Evolutionary conservation across 23 red algal genomes (phyloP).

Genomic region (Cyanidium caldarium): DNA sequence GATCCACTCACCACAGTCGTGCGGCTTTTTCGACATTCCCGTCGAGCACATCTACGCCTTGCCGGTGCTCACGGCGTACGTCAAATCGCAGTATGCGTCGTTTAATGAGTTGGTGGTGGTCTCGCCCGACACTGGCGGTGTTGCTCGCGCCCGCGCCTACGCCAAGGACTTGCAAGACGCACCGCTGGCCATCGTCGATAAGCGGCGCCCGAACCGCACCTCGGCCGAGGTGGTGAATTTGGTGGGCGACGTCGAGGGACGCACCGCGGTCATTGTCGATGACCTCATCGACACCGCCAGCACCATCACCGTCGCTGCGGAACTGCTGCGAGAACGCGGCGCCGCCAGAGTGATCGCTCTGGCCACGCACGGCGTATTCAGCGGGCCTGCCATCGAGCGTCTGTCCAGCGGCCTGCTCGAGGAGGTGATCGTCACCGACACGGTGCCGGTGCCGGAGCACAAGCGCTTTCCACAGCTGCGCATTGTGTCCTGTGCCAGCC

Average conservation of each 20-base stretch:
- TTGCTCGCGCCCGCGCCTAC: constrained; percentile 84
- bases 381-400: constrained; percentile 71
- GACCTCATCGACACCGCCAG: constrained; percentile 98
- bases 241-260: constrained; percentile 77
- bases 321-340: constrained; percentile 54
- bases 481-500: constrained; percentile 50
- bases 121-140: constrained; percentile 87
- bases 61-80: constrained; percentile 53
- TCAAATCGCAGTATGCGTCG: constrained; percentile 11
- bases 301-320: constrained; percentile 61
- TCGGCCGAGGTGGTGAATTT: constrained; percentile 78
- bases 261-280: constrained; percentile 83
- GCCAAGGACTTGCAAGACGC: constrained; percentile 69
- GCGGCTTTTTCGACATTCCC: constrained; percentile 99
- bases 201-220: constrained; percentile 71
- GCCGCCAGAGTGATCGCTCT: constrained; percentile 73
- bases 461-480: constrained; percentile 72
- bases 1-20: constrained; percentile 99
- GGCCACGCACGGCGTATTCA: constrained; percentile 80
- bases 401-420: constrained; percentile 81
- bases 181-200: constrained; percentile 95
- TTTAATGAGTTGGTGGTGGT: constrained; percentile 72
- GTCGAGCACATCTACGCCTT: constrained; percentile 90
- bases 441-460: constrained; percentile 48
- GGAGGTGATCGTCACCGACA: constrained; percentile 91